Conservation (phyloP, 371 early-diverging fungal species). For the Circinella umbellata region DNA sequence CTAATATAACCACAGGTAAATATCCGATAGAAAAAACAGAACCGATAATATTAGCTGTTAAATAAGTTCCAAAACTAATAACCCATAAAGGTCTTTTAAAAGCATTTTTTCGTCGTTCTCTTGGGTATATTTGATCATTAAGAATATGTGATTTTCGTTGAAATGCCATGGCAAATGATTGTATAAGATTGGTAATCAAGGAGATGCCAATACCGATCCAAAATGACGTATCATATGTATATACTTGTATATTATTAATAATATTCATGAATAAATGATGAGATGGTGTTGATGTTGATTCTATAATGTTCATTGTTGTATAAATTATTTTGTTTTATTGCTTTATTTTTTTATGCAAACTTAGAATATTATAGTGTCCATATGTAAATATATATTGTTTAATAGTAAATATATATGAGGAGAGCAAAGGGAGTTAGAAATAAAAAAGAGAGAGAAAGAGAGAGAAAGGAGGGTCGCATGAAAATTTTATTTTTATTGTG, state of each 20-base stretch:
- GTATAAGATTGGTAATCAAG: slow-evolving; percentile 45
- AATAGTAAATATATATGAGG: too few species aligned
- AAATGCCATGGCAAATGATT: slow-evolving; percentile 72
- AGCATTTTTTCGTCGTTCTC: slow-evolving; percentile 55
- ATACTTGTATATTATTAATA: neutral
- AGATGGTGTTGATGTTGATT: too few species aligned
- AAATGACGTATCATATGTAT: slow-evolving; percentile 21
- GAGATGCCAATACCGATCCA: slow-evolving; percentile 52
- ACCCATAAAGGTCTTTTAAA: slow-evolving; percentile 48
- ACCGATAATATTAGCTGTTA: slow-evolving; percentile 72
- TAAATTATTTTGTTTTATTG: too few species aligned
- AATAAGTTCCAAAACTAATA: slow-evolving; percentile 61
- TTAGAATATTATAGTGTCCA: too few species aligned
- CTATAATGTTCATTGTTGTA: too few species aligned
- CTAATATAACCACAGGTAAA: slow-evolving; percentile 83
- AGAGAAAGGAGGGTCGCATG: too few species aligned
- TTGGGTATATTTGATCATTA: slow-evolving; percentile 59
- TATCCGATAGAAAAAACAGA: slow-evolving; percentile 80
- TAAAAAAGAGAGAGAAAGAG: too few species aligned
- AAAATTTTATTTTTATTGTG: too few species aligned
- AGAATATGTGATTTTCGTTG: slow-evolving; percentile 73
- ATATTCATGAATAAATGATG: too few species aligned
- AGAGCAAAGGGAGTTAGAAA: too few species aligned
- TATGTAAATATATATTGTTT: too few species aligned
- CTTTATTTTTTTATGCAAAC: too few species aligned